Evolutionary conservation across 768 basidiomycete species (phyloP).

Genomic region (Lactifluus volemus): DNA sequence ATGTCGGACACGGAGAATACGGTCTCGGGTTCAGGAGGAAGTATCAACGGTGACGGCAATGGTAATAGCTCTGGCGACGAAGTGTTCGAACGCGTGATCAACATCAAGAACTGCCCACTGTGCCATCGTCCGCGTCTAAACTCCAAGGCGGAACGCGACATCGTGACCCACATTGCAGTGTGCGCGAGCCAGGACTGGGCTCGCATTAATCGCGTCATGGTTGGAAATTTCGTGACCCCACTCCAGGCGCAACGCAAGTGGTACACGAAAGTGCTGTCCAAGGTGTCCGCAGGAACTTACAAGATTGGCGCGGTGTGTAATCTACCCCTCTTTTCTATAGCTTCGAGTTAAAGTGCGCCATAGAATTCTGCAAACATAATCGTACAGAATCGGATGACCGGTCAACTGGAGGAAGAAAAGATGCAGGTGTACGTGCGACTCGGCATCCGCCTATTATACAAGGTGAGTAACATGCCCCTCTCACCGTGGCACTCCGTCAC

Average conservation of each 20-base stretch:
- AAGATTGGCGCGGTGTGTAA: conserved; percentile 75
- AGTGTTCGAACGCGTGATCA: conserved; percentile 78
- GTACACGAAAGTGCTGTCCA: conserved; percentile 84
- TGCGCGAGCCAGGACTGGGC: conserved; percentile 94
- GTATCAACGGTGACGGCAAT: neutral
- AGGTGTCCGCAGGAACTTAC: conserved; percentile 83
- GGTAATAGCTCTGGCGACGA: conserved; percentile 27
- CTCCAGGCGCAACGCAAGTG: conserved; percentile 96
- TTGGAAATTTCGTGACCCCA: conserved; percentile 90
- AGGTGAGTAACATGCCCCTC: no score
- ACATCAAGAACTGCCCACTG: conserved; percentile 88
- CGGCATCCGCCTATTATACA: no score
- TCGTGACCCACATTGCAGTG: conserved; percentile 90
- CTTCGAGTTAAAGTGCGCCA: neutral
- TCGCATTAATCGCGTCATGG: conserved; percentile 80
- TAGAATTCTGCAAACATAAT: conserved; percentile 98
- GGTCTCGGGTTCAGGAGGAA: conserved; percentile 20
- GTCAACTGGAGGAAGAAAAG: conserved; percentile 94
- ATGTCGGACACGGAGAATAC: conserved; percentile 41
- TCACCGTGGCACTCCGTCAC: conserved; percentile 32
- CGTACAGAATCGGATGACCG: conserved; percentile 88
- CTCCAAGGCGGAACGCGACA: conserved; percentile 86
- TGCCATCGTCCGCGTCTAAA: conserved; percentile 84
- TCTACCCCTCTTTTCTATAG: neutral
- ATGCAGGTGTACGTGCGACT: conserved; percentile 81